Evolutionary conservation across 2,329 filamentous ascomycete species (phyloP).

Genomic region (Fusarium liriodendri): DNA sequence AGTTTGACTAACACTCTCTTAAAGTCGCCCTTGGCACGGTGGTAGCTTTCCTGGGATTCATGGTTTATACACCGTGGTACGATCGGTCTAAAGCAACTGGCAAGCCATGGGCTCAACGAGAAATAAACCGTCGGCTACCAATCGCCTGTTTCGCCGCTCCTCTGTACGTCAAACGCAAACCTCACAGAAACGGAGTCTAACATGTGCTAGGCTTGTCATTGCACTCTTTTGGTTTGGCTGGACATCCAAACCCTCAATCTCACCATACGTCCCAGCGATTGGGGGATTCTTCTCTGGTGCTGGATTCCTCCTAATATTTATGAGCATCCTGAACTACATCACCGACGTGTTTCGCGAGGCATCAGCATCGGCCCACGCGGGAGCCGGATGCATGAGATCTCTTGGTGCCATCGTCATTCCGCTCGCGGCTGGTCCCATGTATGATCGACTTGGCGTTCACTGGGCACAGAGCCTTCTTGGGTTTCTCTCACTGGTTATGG

Average conservation of each 20-base stretch:
- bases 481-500: constrained; percentile 47
- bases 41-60: constrained; percentile 37
- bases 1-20: not conserved
- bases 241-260: constrained; percentile 57
- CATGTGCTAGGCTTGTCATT: constrained; percentile 59
- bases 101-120: constrained; percentile 44
- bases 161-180: constrained; percentile 58
- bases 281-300: constrained; percentile 57
- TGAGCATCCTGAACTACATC: constrained; percentile 51
- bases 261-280: constrained; percentile 52
- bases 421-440: constrained; percentile 48
- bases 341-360: constrained; percentile 48
- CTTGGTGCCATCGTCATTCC: constrained; percentile 48
- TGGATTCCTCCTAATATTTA: constrained; percentile 49
- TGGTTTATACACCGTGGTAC: constrained; percentile 44
- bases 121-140: constrained; percentile 52
- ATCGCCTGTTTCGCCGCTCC: constrained; percentile 69
- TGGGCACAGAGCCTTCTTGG: constrained; percentile 50
- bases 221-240: constrained; percentile 71
- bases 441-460: constrained; percentile 46
- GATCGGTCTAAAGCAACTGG: constrained; percentile 39
- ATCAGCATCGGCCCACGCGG: constrained; percentile 50
- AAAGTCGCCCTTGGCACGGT: constrained; percentile 42
- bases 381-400: constrained; percentile 48
- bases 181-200: constrained; percentile 21